Percentiles rank a stretch among this genome's conserved stretches.
Evolutionary conservation across 2,329 filamentous ascomycete species (phyloP).

Genomic region (Albifimbria verrucaria): DNA sequence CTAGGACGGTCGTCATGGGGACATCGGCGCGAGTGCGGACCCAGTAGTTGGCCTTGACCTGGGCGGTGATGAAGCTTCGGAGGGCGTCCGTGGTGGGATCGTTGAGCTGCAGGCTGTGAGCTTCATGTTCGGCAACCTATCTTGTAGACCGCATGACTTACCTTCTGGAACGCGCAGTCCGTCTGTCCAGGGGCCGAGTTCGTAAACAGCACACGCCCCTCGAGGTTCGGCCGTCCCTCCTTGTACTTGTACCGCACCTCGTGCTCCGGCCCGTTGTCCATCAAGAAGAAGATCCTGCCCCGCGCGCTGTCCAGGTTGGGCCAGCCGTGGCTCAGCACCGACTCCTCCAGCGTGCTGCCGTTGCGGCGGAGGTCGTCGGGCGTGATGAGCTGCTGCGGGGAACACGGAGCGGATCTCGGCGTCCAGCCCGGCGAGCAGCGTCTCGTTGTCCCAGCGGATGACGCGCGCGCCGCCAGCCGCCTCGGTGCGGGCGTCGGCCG

Average conservation of each 20-base stretch:
- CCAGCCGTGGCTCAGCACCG: constrained; percentile 44
- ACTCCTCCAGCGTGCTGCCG: constrained; percentile 41
- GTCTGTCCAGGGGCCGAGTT: constrained; percentile 41
- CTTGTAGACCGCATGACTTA: background rate
- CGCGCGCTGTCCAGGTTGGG: constrained; percentile 39
- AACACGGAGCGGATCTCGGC: constrained; percentile 44
- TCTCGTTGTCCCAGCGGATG: constrained; percentile 39
- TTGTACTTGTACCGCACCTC: constrained; percentile 36
- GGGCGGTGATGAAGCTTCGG: constrained; percentile 35
- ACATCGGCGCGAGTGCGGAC: constrained; percentile 46
- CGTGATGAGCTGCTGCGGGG: constrained; percentile 34
- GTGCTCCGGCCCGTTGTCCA: constrained; percentile 44
- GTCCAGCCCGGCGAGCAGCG: constrained; percentile 40
- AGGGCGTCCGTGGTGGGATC: constrained; percentile 32
- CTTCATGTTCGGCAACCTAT: no score
- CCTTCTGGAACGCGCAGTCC: constrained; percentile 46
- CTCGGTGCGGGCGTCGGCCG: constrained; percentile 17
- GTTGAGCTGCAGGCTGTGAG: constrained; percentile 37
- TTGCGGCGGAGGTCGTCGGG: constrained; percentile 42
- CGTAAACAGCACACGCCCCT: constrained; percentile 46
- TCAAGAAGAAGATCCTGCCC: constrained; percentile 46
- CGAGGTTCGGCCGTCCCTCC: constrained; percentile 25
- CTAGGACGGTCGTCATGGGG: constrained; percentile 39
- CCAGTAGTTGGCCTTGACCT: constrained; percentile 44
- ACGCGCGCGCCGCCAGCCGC: constrained; percentile 30